A percentile compares a stretch with the other conserved stretches of the same genome.
These are phyloP conservation scores for Neofusicoccum ribis DNA, from an alignment of 2,329 filamentous ascomycete species.

Conservation along the genomic window DNA sequence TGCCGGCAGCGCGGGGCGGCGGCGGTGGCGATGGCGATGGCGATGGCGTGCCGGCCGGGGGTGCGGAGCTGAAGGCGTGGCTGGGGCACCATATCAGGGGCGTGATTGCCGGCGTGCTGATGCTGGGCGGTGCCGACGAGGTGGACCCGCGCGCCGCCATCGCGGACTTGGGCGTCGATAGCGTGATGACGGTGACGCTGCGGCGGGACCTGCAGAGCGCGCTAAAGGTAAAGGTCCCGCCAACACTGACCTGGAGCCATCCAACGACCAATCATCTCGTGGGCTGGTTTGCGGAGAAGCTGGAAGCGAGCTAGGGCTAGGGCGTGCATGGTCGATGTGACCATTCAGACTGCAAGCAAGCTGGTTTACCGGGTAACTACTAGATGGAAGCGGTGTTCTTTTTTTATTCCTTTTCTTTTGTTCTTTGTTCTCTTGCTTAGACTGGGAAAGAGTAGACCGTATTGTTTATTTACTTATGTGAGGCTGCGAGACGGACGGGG, in stretches of 20 bases:
- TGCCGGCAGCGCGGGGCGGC: no score
- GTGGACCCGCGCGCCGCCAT: constrained; percentile 38
- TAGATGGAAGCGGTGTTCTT: no score
- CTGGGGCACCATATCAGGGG: constrained; percentile 35
- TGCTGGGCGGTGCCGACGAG: constrained; percentile 31
- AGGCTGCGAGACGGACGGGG: no score
- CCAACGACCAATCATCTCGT: constrained; percentile 42
- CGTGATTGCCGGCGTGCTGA: constrained; percentile 37
- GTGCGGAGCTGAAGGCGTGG: constrained; percentile 32
- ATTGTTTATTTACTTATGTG: no score
- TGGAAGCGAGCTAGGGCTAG: not conserved
- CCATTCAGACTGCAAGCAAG: no score
- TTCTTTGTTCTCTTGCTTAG: no score
- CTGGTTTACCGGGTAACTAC: no score
- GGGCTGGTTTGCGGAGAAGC: constrained; percentile 33
- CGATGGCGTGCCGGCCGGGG: constrained; percentile 20
- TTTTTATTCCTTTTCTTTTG: no score
- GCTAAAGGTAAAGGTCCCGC: constrained; percentile 39
- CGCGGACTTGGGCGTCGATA: constrained; percentile 42
- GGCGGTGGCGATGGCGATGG: not conserved
- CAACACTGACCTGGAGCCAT: constrained; percentile 43
- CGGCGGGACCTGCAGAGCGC: constrained; percentile 37
- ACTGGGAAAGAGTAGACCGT: no score
- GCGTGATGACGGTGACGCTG: constrained; percentile 42
- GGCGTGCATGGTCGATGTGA: no score